Evolutionary conservation across 1,139 yeast genomes (phyloP), one percentile per base, ranked within the genome.

Genomic region (Blastobotrys indianensis): DNA sequence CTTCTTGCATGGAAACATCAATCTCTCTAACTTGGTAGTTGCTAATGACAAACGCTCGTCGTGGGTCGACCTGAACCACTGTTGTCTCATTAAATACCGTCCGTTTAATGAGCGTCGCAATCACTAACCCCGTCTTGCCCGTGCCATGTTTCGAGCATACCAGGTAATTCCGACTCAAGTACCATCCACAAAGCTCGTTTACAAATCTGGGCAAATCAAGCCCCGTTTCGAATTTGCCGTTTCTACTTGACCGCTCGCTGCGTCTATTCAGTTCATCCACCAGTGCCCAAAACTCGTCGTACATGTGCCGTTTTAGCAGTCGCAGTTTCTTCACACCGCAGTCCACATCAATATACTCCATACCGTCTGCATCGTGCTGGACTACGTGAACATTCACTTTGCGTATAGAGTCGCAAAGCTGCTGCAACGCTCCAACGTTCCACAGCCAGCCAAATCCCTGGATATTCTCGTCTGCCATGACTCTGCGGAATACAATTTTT

Each of bases 61-160:
- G 16, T 9, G 28, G 25, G n/a, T 11, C 17, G 4, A 43, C 12
- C 12, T 44, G 43, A 20, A 36, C 16, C 29, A 44, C 36, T 8
- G 44, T 40, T n/a, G 47, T 40, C 17, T 15, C 31, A 16, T 40
- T 40, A 9, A 12, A 9, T 17, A 32, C 16, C 13, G 36, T 32
- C 13, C 47, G 43, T 4, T 10, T 12, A 2, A 44, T 36, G 30
- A 44, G 11, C 11, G 47, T 44, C 11, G 25, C 15, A 6, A 44
- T 13, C 9, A 44, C 31, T 17, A 44, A 44, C 33, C 37, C 43
- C 4, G 44, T 44, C 28, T 44, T 44, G 10, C 47, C 47, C 3
- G 40, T 39, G 3, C 47, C 43, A 9, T 39, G 20, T 4, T 37
- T 13, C 10, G 40, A 43, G 10, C 13, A 31, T 7, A 44, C 30